phyloP scores from a whole-genome alignment of 192 early-diverging fungal species.

The Paraglomus occultum region DNA sequence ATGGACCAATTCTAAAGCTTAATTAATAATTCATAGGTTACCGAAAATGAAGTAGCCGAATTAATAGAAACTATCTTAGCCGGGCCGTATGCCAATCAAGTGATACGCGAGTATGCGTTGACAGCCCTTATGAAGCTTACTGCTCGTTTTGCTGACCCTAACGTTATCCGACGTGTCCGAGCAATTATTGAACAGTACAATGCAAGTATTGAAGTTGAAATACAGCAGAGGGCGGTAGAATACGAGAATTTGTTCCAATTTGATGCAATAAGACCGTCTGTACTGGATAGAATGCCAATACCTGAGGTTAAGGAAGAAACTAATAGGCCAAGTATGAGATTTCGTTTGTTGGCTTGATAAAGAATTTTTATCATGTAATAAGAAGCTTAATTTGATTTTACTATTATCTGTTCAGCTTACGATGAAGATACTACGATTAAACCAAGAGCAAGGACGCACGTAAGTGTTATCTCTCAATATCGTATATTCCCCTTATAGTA shows the following conservation, averaged over 20 bases:
- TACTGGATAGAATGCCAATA: slow-evolving; percentile 94
- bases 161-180: slow-evolving; percentile 52
- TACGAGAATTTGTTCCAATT: slow-evolving; percentile 78
- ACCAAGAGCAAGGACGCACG: too few relatives aligned
- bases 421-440: too few relatives aligned
- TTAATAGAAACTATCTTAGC: slow-evolving; percentile 73
- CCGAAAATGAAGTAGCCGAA: slow-evolving; percentile 72
- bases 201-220: slow-evolving; percentile 82
- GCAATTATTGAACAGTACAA: slow-evolving; percentile 58
- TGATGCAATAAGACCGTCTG: slow-evolving; percentile 66
- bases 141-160: slow-evolving; percentile 64
- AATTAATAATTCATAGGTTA: slow-evolving; percentile 36
- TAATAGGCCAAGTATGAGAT: slow-evolving; percentile 17
- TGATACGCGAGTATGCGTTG: slow-evolving; percentile 79
- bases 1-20: background rate
- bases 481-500: background rate
- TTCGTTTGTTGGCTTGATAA: background rate
- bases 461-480: slow-evolving; percentile 25
- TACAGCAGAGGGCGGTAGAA: slow-evolving; percentile 94
- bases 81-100: slow-evolving; percentile 76
- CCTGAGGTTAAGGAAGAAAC: slow-evolving; percentile 57
- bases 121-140: slow-evolving; percentile 89
- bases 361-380: too few relatives aligned
- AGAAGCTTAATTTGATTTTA: too few relatives aligned
- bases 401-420: too few relatives aligned